Conservation (phyloP, 768 basidiomycete species). For the Symmetrospora coprosmae region DNA sequence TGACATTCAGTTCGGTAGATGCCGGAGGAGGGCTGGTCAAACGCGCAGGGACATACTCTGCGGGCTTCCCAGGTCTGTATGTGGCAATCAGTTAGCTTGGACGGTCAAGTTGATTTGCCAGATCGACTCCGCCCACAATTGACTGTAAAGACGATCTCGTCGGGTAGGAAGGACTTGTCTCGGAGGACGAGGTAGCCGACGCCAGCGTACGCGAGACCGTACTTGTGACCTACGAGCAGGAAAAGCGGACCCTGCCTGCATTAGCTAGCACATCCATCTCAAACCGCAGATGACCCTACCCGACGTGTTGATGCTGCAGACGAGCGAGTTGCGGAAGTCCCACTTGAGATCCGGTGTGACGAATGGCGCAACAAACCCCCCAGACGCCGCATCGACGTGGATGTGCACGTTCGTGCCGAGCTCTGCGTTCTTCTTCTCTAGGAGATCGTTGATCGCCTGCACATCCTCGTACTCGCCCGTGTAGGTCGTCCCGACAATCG, state of each 20-base stretch:
- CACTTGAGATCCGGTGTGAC: conserved; percentile 34
- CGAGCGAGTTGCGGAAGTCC: conserved; percentile 37
- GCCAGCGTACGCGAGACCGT: conserved; percentile 30
- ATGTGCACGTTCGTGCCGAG: conserved; percentile 34
- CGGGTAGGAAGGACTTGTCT: conserved; percentile 34
- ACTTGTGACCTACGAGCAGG: conserved; percentile 27
- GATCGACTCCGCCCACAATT: neutral
- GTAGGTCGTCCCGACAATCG: conserved; percentile 32
- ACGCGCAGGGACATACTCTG: too few relatives aligned
- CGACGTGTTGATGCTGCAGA: conserved; percentile 36
- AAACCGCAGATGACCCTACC: conserved; percentile 5
- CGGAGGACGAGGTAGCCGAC: conserved; percentile 37
- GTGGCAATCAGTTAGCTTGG: neutral
- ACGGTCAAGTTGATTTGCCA: neutral
- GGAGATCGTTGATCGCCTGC: conserved; percentile 25
- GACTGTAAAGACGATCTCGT: conserved; percentile 37
- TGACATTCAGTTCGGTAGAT: neutral
- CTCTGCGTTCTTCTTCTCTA: conserved; percentile 33
- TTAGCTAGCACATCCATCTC: too few relatives aligned
- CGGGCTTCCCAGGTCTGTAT: conserved; percentile 6
- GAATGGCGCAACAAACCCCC: conserved; percentile 32
- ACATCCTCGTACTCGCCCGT: conserved; percentile 32
- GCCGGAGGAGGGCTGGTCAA: neutral
- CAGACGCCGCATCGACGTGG: conserved; percentile 32
- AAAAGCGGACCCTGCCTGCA: neutral